These are phyloP conservation scores for Eucalyptus melliodora DNA, from an alignment of 345 rosid genomes.

Conservation along the genomic window DNA sequence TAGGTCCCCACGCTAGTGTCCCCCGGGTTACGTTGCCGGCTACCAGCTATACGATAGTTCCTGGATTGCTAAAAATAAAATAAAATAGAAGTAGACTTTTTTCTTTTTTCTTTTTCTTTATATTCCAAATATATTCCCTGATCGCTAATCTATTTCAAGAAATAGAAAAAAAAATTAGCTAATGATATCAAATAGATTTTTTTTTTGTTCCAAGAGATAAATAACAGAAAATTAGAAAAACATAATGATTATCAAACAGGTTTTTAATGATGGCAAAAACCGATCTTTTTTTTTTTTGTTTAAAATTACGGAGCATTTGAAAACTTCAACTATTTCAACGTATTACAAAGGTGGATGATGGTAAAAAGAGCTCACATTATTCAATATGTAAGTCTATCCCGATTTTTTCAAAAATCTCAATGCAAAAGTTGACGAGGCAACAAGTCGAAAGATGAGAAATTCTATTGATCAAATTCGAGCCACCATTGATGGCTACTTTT, in stretches of 20 bases:
- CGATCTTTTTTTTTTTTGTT: too few relatives aligned
- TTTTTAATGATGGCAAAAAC: background rate
- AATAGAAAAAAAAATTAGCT: too few relatives aligned
- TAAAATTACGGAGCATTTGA: background rate
- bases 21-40: accelerated
- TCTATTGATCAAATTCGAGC: background rate
- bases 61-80: too few relatives aligned
- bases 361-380: background rate
- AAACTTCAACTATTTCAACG: background rate
- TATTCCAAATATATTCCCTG: too few relatives aligned
- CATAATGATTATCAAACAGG: too few relatives aligned
- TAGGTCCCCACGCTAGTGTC: too few relatives aligned
- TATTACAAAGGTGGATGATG: background rate
- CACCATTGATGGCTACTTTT: background rate
- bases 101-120: too few relatives aligned
- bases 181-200: too few relatives aligned
- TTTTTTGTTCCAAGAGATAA: too few relatives aligned
- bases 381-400: background rate
- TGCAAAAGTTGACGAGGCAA: background rate
- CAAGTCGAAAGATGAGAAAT: background rate
- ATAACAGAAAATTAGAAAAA: too few relatives aligned
- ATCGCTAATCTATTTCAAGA: too few relatives aligned
- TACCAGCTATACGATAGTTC: accelerated
- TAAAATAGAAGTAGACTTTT: too few relatives aligned
- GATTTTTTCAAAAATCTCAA: background rate